Base-by-base conservation (phyloP, 192 early-diverging fungal genomes). In the Glomus cerebriforme region DNA sequence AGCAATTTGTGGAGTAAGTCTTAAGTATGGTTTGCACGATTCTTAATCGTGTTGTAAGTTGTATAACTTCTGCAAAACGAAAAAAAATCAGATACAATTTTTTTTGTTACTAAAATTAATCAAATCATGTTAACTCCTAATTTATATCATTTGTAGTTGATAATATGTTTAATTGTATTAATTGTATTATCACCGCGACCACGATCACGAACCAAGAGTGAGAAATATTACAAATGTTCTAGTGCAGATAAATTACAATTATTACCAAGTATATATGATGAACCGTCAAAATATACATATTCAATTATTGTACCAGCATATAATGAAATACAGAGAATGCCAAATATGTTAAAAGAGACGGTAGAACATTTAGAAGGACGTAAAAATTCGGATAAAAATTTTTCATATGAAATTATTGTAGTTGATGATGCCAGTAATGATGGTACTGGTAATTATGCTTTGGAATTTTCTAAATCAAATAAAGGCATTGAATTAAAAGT, bases 341-440 rank as follows among this genome's bases (percentile, higher is more conserved):
- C 95, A 2, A 87, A 82, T 54, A 97, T 97, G 92, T 86, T 99
- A 79, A 82, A 92, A 47, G 96, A 99, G 69, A 89, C 95, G 2
- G 77, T 91, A 17, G 86, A 80, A 9, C 94, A 92, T 82, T 85
- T 97, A 65, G 82, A 86, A 35, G 79, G 89, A 47, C 80, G 81
- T 26, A 79, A 83, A 35, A 24, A 73, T 19, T 73, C 79, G 27
- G 80, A 88, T 10, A 70, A 75, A 1, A 45, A 64, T 22, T 93
- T 94, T 67, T 83, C 85, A 2, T 98, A 92, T 76, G 97, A 99
- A 83, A 88, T 99, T 79, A 85, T 99, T 37, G 83, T 99, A 31
- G 93, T 99, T 47, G 96, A 99, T 82, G 97, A 99, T 83, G 97
- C 95, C 15, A 94, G 93, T 82, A 84, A 80, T 37, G 97, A 99